A percentile compares a stretch with the other conserved stretches of the same genome.
Conservation (phyloP, 1,139 yeast species). For the Hyphopichia buzzinii region DNA sequence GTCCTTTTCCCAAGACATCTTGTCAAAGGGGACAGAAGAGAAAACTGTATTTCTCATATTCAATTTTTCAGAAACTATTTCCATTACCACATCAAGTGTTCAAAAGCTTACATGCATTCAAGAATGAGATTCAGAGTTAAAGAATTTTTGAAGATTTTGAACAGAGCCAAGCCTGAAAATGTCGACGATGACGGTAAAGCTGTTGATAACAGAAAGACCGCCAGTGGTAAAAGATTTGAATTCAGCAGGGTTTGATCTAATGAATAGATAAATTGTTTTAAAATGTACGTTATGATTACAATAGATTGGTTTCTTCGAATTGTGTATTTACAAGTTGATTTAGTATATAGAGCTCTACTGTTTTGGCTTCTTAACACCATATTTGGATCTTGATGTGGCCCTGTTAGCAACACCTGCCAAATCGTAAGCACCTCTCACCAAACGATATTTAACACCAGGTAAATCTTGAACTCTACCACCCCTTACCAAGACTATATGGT, state of each 20-base stretch:
- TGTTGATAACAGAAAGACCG: constrained; percentile 73
- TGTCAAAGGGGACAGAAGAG: constrained; percentile 67
- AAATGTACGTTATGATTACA: background rate
- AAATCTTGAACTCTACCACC: constrained; percentile 98
- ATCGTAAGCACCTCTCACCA: constrained; percentile 92
- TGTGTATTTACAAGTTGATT: background rate
- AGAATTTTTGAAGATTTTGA: constrained; percentile 90
- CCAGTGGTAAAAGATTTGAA: constrained; percentile 77
- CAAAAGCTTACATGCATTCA: constrained; percentile 97
- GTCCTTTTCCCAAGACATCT: constrained; percentile 75
- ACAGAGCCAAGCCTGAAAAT: constrained; percentile 94
- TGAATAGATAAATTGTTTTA: constrained; percentile 1
- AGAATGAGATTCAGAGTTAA: constrained; percentile 96
- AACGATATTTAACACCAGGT: constrained; percentile 96
- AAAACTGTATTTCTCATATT: constrained; percentile 83
- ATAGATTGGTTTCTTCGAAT: too few species aligned
- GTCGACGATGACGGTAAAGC: constrained; percentile 64
- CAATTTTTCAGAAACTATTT: constrained; percentile 92
- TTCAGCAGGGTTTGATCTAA: constrained; percentile 11
- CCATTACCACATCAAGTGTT: constrained; percentile 97
- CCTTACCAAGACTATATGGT: constrained; percentile 90
- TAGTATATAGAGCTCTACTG: too few species aligned
- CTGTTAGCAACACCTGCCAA: constrained; percentile 94
- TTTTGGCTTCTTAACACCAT: constrained; percentile 87
- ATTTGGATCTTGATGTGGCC: constrained; percentile 83